Percentiles rank a stretch among this genome's conserved stretches.
Conservation (phyloP, 78 protist genomes). For the Cavenderia fasciculata region DNA sequence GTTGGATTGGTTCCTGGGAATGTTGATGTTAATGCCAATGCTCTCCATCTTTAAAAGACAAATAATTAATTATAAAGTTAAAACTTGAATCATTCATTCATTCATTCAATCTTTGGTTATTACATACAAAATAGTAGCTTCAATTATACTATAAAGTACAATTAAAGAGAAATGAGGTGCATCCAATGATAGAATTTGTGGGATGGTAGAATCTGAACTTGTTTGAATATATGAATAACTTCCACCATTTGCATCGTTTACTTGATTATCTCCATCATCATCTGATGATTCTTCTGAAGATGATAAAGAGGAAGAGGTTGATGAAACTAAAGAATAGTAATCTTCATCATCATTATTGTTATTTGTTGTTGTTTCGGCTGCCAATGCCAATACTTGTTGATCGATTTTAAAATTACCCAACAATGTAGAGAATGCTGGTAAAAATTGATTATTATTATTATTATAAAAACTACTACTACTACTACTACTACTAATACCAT, state of each 20-base stretch:
- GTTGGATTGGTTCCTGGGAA: slow-evolving; percentile 53
- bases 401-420: no score
- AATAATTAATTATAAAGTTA: no score
- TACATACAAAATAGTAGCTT: slow-evolving; percentile 36
- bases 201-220: slow-evolving; percentile 2
- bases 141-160: slow-evolving; percentile 22
- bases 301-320: not conserved
- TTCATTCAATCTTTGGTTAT: no score
- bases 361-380: no score
- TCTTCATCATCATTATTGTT: not conserved
- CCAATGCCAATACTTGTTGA: no score
- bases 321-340: not conserved
- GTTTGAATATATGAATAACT: slow-evolving; percentile 6
- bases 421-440: no score
- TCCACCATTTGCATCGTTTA: no score
- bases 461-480: not conserved
- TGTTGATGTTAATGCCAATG: slow-evolving; percentile 21
- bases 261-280: no score
- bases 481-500: not conserved
- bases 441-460: not conserved
- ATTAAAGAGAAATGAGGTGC: slow-evolving; percentile 26
- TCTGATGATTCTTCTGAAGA: not conserved
- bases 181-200: slow-evolving; percentile 2
- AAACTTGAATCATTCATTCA: no score
- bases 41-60: no score